A percentile compares a stretch with the other conserved stretches of the same genome.
Conservation (phyloP, 2,329 filamentous ascomycete genomes). For the Colletotrichum musae region DNA sequence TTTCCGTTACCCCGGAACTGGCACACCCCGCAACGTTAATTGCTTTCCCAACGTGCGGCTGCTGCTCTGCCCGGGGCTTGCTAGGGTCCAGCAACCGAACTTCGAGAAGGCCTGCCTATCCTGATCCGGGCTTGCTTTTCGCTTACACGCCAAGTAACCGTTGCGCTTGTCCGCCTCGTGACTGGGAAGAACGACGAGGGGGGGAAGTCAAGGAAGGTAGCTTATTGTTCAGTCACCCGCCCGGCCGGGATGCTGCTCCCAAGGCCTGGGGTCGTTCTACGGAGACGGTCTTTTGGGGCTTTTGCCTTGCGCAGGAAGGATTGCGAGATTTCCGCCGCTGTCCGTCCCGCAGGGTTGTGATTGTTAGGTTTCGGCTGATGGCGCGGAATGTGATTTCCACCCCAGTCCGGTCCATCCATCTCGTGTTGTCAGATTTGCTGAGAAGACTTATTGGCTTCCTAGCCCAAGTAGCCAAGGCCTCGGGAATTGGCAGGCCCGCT, state of each 20-base stretch:
- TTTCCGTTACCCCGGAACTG: constrained; percentile 12
- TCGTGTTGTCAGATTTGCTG: constrained; percentile 4
- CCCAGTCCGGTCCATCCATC: background rate
- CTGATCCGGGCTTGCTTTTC: no score
- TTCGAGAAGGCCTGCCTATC: no score
- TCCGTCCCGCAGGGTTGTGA: background rate
- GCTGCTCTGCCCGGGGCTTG: background rate
- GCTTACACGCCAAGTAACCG: background rate
- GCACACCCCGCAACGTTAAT: background rate
- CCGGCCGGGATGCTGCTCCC: background rate
- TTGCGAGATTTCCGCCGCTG: background rate
- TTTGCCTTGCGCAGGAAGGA: background rate
- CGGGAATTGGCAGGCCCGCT: background rate
- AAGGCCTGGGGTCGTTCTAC: background rate
- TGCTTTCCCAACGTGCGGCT: constrained; percentile 10
- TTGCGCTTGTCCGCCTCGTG: background rate
- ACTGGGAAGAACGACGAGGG: background rate
- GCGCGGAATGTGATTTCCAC: no score
- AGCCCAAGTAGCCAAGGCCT: no score
- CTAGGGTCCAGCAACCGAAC: no score
- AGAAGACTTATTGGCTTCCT: background rate
- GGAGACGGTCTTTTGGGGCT: background rate
- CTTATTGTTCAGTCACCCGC: no score
- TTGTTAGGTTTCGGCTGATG: no score
- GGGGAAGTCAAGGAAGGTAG: background rate